Conservation (phyloP, 495 filamentous ascomycete genomes). For the Penicillium silybi region DNA sequence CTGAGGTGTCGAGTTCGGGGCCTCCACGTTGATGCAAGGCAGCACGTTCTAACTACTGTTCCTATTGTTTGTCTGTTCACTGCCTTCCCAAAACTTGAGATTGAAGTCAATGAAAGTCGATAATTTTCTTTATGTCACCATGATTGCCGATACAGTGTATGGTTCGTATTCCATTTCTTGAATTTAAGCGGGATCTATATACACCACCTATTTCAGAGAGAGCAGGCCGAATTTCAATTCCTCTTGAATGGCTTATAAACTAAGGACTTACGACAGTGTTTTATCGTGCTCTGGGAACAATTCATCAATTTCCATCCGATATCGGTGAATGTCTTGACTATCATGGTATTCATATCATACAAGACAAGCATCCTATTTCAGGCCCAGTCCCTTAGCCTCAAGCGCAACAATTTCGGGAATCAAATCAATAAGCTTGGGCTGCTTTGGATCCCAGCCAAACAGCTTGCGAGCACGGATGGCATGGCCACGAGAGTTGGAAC, state of each 20-base stretch:
- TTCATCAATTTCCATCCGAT: no score
- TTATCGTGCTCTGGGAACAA: no score
- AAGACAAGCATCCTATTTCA: slow-evolving; percentile 46
- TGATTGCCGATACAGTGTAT: no score
- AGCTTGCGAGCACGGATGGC: slow-evolving; percentile 61
- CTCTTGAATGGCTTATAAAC: no score
- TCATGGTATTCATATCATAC: slow-evolving; percentile 1
- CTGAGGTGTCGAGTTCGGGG: slow-evolving; percentile 22
- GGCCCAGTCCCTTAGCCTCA: slow-evolving; percentile 54
- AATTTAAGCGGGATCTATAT: neutral
- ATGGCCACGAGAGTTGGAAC: slow-evolving; percentile 60
- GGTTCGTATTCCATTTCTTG: no score
- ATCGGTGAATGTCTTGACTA: neutral
- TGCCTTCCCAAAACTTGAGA: neutral
- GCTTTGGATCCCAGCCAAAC: slow-evolving; percentile 60
- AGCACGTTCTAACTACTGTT: no score
- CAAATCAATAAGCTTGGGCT: slow-evolving; percentile 50
- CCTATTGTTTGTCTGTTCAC: slow-evolving; percentile 9
- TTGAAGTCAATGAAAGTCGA: no score
- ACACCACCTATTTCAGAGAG: no score
- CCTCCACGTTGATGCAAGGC: no score
- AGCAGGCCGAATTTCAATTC: no score
- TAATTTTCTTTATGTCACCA: no score
- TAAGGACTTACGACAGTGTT: no score
- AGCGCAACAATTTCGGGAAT: slow-evolving; percentile 51